Percentiles rank a stretch among this genome's conserved stretches.
Evolutionary conservation across 75 land plant genomes (phyloP).

Genomic region (Isoetes taiwanensis): DNA sequence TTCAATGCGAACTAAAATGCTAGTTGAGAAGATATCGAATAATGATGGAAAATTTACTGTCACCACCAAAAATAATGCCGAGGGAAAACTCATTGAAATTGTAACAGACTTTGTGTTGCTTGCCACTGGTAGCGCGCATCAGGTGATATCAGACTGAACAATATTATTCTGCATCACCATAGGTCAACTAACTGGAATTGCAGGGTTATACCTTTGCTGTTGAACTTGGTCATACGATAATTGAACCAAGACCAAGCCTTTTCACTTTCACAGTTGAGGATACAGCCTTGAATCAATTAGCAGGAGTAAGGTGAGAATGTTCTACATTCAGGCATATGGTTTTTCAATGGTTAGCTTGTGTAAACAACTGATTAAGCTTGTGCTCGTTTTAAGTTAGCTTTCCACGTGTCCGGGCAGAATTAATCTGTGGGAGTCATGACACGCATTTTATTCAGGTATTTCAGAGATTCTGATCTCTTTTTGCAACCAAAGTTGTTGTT

Average conservation of each 20-base stretch:
- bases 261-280: slow-evolving; percentile 89
- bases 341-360: not conserved
- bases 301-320: slow-evolving; percentile 66
- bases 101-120: slow-evolving; percentile 69
- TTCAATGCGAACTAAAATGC: slow-evolving; percentile 43
- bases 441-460: slow-evolving; percentile 47
- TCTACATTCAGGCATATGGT: not conserved
- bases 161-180: no score
- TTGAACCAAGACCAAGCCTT: slow-evolving; percentile 80
- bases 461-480: not conserved
- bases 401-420: slow-evolving; percentile 39
- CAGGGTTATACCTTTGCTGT: slow-evolving; percentile 69
- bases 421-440: slow-evolving; percentile 28
- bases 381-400: slow-evolving; percentile 33
- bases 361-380: not conserved
- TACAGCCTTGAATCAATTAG: slow-evolving; percentile 34
- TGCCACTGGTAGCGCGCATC: slow-evolving; percentile 71
- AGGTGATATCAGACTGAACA: no score
- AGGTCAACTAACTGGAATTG: no score
- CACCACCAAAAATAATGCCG: slow-evolving; percentile 25
- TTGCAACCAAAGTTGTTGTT: not conserved
- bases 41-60: slow-evolving; percentile 39
- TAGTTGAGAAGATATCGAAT: slow-evolving; percentile 27
- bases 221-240: slow-evolving; percentile 72
- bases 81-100: slow-evolving; percentile 14